phyloP scores from a whole-genome alignment of 305 asterid genomes.

The Plantago lanceolata region DNA sequence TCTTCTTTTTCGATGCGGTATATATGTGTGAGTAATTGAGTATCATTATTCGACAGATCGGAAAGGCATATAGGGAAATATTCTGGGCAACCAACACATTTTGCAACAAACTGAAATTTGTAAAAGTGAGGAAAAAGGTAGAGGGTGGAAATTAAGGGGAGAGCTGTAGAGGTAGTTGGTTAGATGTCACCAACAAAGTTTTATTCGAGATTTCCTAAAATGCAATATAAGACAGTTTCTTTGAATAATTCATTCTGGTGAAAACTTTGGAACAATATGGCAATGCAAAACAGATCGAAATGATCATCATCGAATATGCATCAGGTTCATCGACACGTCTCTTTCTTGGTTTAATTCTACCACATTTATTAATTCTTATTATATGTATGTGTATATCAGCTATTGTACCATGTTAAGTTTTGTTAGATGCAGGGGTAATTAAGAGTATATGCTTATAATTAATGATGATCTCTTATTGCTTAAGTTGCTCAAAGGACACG shows the following conservation, averaged over 20 bases:
- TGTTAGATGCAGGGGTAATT: too few species aligned
- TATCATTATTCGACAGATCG: neutral
- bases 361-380: neutral
- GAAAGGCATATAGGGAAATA: slow-evolving; percentile 17
- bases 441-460: too few species aligned
- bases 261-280: too few species aligned
- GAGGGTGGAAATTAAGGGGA: slow-evolving; percentile 20
- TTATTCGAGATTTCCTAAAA: slow-evolving; percentile 24
- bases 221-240: slow-evolving; percentile 18
- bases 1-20: too few species aligned
- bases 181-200: slow-evolving; percentile 46
- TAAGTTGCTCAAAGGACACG: too few species aligned
- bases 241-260: neutral
- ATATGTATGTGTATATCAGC: neutral
- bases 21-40: too few species aligned
- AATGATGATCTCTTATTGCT: too few species aligned
- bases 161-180: slow-evolving; percentile 33
- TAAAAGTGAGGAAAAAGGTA: slow-evolving; percentile 35
- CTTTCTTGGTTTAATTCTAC: slow-evolving; percentile 21
- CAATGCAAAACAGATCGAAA: neutral
- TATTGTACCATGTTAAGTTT: neutral
- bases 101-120: slow-evolving; percentile 26
- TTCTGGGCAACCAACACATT: slow-evolving; percentile 13
- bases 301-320: slow-evolving; percentile 1
- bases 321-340: slow-evolving; percentile 15